Base-by-base conservation (phyloP, 768 basidiomycete species). In the Suillus hirtellus region DNA sequence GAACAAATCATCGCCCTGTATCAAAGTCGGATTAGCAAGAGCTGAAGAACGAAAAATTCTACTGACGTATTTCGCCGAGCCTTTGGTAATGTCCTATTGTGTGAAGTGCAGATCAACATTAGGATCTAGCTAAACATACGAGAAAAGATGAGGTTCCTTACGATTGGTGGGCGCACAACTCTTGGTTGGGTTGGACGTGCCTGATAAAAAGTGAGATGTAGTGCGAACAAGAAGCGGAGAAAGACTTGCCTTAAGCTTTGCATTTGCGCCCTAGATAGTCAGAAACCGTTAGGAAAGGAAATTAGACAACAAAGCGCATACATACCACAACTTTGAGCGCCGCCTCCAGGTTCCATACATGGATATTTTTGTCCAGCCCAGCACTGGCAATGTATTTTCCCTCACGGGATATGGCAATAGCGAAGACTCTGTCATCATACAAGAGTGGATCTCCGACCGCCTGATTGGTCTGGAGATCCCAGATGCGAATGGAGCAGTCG, bases 341-440 rank as follows among this genome's bases (percentile, higher is more conserved):
- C 5, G 27, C 59, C 74, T 86, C 85, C 9, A 81, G 84, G 67
- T 93, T 87, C 95, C 95, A 97, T 0, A 94, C 83, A 5, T 90
- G 87, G 1, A 96, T 76, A 47, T 82, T 78, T 64, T 85, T 81
- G 71, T 96, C 95, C 69, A 84, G 84, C 0, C 94, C 94, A 14
- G 87, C 93, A 68, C 89, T 93, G 3, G 87, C 92, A 6, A 97
- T 80, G 60, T 87, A 85, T 69, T 83, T 87, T 14, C 90, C 93
- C 76, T 96, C 93, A 5, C 1, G 80, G 67, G 90, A 93, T 42
- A 95, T 69, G 4, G 94, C 91, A 4, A 96, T 80, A 4, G 84
- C 81, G 35, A 90, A 80, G 0, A 97, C 84, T 75, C 92, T 89
- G 68, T 92, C 92, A 9, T 83, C 87, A 72, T 96, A 95, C 0